Conservation (phyloP, 208 protist species). For the Lotmaria passim region DNA sequence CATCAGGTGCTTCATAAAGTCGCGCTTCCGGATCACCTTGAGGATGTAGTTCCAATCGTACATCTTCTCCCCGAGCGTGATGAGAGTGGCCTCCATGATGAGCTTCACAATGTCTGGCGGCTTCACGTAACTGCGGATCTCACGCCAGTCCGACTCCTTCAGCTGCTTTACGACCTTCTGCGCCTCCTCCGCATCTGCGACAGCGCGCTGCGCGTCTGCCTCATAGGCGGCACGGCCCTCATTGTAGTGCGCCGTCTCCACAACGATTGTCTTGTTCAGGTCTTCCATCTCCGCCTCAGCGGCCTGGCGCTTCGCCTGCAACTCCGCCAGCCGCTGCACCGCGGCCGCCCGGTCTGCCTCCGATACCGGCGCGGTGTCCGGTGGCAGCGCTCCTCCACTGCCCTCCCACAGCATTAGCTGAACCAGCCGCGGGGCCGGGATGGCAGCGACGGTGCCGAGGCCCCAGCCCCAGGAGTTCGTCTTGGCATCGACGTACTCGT, state of each 20-base stretch:
- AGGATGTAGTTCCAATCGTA: slow-evolving; percentile 36
- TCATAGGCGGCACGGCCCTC: slow-evolving; percentile 23
- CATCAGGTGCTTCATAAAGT: slow-evolving; percentile 41
- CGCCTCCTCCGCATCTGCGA: slow-evolving; percentile 13
- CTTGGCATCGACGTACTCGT: slow-evolving; percentile 45
- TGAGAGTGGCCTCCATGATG: slow-evolving; percentile 47
- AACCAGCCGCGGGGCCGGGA: slow-evolving; percentile 48
- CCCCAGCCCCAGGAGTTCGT: slow-evolving; percentile 48
- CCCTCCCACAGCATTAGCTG: slow-evolving; percentile 49
- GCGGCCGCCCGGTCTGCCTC: slow-evolving; percentile 22
- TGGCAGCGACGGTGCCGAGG: slow-evolving; percentile 47
- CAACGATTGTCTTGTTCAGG: slow-evolving; percentile 30
- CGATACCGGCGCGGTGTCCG: slow-evolving; percentile 17
- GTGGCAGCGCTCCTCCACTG: slow-evolving; percentile 24
- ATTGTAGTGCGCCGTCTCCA: slow-evolving; percentile 25
- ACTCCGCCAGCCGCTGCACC: slow-evolving; percentile 30
- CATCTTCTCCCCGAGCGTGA: slow-evolving; percentile 40
- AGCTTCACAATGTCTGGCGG: slow-evolving; percentile 59
- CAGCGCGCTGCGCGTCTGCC: slow-evolving; percentile 15
- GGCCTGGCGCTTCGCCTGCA: slow-evolving; percentile 27
- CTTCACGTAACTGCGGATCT: slow-evolving; percentile 61
- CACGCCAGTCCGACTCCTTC: slow-evolving; percentile 54
- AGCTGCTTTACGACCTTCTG: slow-evolving; percentile 41
- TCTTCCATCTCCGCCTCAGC: slow-evolving; percentile 35
- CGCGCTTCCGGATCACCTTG: slow-evolving; percentile 36